A percentile compares a stretch with the other conserved stretches of the same genome.
phyloP scores from a whole-genome alignment of 2,329 filamentous ascomycete species.

The Botrytis medusae region DNA sequence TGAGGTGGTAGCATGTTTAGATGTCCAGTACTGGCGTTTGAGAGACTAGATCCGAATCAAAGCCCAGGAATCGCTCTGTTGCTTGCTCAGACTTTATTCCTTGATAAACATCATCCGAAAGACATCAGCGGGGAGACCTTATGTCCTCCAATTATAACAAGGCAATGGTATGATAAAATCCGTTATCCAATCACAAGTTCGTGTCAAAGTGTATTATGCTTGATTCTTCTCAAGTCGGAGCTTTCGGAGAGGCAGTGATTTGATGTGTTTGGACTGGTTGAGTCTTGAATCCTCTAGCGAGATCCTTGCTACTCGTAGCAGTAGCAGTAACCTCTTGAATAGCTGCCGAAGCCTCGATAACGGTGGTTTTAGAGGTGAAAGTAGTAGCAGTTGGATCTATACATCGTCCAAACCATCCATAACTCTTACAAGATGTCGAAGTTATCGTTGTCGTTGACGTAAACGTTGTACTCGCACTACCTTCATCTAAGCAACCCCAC shows the following conservation, averaged over 20 bases:
- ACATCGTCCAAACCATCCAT: constrained; percentile 24
- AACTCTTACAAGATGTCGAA: constrained; percentile 25
- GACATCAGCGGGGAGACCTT: not conserved
- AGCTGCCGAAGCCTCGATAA: constrained; percentile 18
- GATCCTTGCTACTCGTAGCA: not conserved
- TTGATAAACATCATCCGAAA: not conserved
- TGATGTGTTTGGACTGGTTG: not conserved
- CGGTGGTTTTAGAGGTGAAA: constrained; percentile 15
- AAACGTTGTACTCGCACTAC: constrained; percentile 37
- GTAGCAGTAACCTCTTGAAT: not conserved
- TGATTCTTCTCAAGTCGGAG: not conserved
- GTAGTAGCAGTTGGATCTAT: constrained; percentile 7
- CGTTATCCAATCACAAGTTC: not conserved
- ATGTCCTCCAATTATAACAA: not conserved
- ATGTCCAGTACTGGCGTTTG: not conserved
- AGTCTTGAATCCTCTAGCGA: not conserved
- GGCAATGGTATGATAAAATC: not conserved
- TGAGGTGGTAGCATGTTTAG: not conserved
- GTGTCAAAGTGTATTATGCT: not conserved
- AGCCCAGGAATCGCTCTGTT: not conserved
- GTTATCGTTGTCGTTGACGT: constrained; percentile 30
- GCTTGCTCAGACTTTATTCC: not conserved
- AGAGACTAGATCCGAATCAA: not conserved
- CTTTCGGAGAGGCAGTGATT: constrained; percentile 13
- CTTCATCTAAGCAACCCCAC: constrained; percentile 53